Conservation (phyloP, 495 filamentous ascomycete genomes). For the Wilcoxina mikolae region DNA sequence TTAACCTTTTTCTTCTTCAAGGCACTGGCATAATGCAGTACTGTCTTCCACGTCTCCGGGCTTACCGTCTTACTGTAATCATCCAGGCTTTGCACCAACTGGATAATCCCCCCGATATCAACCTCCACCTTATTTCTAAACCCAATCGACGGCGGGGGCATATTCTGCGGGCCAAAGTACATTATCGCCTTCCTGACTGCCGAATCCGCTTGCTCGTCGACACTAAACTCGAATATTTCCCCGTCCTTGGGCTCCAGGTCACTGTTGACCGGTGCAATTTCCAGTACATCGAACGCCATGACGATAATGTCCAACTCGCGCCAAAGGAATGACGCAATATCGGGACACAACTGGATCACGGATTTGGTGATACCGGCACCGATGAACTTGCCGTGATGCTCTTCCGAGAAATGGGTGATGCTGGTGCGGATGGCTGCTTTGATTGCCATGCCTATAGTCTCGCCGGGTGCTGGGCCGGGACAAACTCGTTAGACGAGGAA, state of each 20-base stretch:
- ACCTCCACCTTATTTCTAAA: conserved; percentile 61
- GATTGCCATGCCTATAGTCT: conserved; percentile 33
- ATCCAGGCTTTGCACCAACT: conserved; percentile 41
- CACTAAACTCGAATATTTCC: conserved; percentile 31
- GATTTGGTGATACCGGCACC: conserved; percentile 45
- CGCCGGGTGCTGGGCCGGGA: conserved; percentile 25
- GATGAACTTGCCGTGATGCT: conserved; percentile 52
- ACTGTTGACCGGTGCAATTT: conserved; percentile 6
- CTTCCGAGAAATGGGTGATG: conserved; percentile 42
- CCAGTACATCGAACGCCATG: conserved; percentile 37
- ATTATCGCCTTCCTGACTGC: conserved; percentile 70
- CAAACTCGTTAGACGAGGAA: conserved; percentile 47
- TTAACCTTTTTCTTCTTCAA: conserved; percentile 53
- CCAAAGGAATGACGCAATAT: conserved; percentile 62
- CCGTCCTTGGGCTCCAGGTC: conserved; percentile 26
- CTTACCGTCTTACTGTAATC: conserved; percentile 52
- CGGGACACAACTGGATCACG: conserved; percentile 40
- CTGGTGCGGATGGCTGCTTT: conserved; percentile 40
- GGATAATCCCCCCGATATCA: conserved; percentile 38
- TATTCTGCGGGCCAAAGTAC: conserved; percentile 62
- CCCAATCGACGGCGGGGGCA: conserved; percentile 60
- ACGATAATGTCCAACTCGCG: conserved; percentile 62
- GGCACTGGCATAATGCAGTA: conserved; percentile 50
- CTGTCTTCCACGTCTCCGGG: conserved; percentile 49
- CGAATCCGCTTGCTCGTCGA: conserved; percentile 76